phyloP scores from a whole-genome alignment of 1,284 basidiomycete species.

The Inonotus hispidus region DNA sequence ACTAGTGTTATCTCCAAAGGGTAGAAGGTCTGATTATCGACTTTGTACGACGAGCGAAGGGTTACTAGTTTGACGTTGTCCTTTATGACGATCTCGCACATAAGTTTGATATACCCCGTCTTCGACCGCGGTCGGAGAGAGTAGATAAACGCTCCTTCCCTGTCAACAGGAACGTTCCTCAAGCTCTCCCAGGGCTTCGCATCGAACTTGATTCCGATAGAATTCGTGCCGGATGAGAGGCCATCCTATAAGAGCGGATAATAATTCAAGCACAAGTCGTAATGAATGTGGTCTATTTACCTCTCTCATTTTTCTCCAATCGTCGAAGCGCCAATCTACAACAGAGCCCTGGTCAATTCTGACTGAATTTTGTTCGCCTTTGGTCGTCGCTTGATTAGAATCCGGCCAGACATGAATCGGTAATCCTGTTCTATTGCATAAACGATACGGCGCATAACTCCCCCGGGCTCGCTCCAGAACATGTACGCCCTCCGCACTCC shows the following conservation, averaged over 20 bases:
- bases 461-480: constrained; percentile 74
- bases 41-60: constrained; percentile 88
- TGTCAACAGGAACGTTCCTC: constrained; percentile 86
- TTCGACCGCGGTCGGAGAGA: constrained; percentile 75
- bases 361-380: constrained; percentile 42
- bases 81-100: constrained; percentile 88
- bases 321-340: constrained; percentile 96
- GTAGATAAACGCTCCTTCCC: constrained; percentile 91
- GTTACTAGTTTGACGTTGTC: constrained; percentile 97
- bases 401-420: constrained; percentile 81
- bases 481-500: constrained; percentile 69
- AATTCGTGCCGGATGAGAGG: constrained; percentile 73
- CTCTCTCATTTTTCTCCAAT: constrained; percentile 93
- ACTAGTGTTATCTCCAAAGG: constrained; percentile 92
- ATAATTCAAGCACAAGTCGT: not conserved
- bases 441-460: constrained; percentile 88
- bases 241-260: constrained; percentile 56
- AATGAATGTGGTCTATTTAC: constrained; percentile 34
- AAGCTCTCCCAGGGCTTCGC: constrained; percentile 91
- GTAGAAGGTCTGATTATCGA: constrained; percentile 91
- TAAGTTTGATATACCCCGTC: constrained; percentile 76
- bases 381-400: constrained; percentile 44
- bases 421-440: constrained; percentile 89
- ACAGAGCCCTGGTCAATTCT: constrained; percentile 71
- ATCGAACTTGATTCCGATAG: constrained; percentile 78